phyloP scores from a whole-genome alignment of 106 monocot species.

The Posidonia australis region DNA sequence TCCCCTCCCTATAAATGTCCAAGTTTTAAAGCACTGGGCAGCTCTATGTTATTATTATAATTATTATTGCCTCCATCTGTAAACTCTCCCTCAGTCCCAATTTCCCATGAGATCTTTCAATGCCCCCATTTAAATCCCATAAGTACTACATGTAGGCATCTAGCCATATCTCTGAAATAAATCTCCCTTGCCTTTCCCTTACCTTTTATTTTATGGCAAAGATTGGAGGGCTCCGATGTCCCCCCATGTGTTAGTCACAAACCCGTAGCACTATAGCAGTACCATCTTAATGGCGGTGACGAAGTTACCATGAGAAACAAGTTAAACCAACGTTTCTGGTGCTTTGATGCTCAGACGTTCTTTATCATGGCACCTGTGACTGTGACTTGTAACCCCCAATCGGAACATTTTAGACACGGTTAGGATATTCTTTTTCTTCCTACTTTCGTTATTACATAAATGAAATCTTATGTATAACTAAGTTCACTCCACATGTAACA shows the following conservation, averaged over 20 bases:
- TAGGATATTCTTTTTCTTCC: no score
- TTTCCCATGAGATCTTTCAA: constrained; percentile 7
- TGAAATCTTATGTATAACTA: no score
- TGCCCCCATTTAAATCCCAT: background rate
- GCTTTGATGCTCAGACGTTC: no score
- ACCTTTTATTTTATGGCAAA: background rate
- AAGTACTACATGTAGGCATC: background rate
- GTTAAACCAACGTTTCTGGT: no score
- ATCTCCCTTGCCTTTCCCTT: background rate
- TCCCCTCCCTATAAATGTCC: background rate
- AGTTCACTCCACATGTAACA: no score
- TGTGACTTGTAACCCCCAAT: no score
- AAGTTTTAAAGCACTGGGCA: constrained; percentile 3
- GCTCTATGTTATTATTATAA: background rate
- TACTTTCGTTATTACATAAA: no score
- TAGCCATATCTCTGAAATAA: no score
- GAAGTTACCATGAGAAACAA: background rate
- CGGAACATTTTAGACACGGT: no score
- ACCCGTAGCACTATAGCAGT: background rate
- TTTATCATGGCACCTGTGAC: no score
- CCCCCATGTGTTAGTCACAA: background rate
- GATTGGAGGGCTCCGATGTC: background rate
- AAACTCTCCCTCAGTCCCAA: background rate
- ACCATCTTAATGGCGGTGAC: no score
- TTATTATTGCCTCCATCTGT: constrained; percentile 4